Base-by-base conservation (phyloP, 2,329 filamentous ascomycete species). In the Cordyceps pruinosa region DNA sequence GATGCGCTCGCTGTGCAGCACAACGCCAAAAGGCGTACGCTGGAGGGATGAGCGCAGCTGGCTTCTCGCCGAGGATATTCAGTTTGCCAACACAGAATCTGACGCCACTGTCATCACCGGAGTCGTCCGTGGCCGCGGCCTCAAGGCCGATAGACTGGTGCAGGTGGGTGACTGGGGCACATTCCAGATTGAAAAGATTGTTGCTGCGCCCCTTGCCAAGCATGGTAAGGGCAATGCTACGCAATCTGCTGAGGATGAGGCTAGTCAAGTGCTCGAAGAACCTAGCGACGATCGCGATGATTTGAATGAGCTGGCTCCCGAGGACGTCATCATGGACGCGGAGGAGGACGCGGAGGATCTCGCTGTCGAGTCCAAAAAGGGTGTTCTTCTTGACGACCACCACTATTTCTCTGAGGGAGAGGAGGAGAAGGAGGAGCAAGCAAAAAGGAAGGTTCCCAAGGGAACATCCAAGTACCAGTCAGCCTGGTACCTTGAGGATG, bases 31-130 rank as follows among this genome's bases (percentile, higher is more conserved):
- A 75, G 94, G 94, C 1, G 83, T 99, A n/a, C 79, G 87, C 61
- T 99, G 94, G 94, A 84, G 94, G 65, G 94, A 99, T 53, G 90
- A 96, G 62, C 83, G 94, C 64, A 96, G 91, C 65, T 99, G 94
- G 89, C 90, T 99, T 87, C 75, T 96, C 58, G 84, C 93, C 5
- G 94, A 99, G 62, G 82, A 92, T 28, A 77, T 96, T 54, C 75
- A 82, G 63, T 96, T 91, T 80, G 80, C 83, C 12, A 78, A 82
- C 28, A 77, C 74, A 5, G 78, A 79, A 12, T 76, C 79, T 1
- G 79, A 82, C n/a, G 76, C 85, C 42, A 88, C 90, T 9, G 75
- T 92, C 8, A 69, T 99, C 42, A 95, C 90, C 0, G 94, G 94
- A 63, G 83, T 94, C 4, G 85, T 97, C 28, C 82, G 94, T 66